Evolutionary conservation across 2,329 filamentous ascomycete genomes (phyloP).

Genomic region (Chaetomium strumarium): DNA sequence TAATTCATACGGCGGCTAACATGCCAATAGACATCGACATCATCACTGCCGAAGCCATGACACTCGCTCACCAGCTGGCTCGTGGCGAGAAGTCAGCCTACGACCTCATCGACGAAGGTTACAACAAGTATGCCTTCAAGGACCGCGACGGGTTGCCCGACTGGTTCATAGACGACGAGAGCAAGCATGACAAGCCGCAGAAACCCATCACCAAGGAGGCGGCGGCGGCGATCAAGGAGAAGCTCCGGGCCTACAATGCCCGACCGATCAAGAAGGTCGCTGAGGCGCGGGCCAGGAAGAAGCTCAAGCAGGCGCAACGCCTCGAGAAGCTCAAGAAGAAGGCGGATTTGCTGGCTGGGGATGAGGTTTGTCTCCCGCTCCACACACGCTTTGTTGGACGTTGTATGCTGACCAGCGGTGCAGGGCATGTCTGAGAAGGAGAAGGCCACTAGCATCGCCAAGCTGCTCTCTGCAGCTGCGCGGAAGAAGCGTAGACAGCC

Average conservation of each 20-base stretch:
- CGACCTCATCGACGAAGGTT: slow-evolving; percentile 83
- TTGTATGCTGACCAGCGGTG: not conserved
- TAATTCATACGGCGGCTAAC: slow-evolving; percentile 3
- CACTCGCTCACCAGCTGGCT: slow-evolving; percentile 84
- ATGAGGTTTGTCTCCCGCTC: slow-evolving; percentile 48
- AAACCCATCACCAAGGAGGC: slow-evolving; percentile 90
- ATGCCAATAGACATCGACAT: slow-evolving; percentile 75
- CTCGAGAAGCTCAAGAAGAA: slow-evolving; percentile 97
- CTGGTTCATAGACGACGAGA: slow-evolving; percentile 96
- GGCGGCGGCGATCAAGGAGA: slow-evolving; percentile 88
- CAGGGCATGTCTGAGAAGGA: slow-evolving; percentile 85
- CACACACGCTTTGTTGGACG: not conserved
- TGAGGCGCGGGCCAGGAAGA: slow-evolving; percentile 94
- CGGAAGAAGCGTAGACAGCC: slow-evolving; percentile 82
- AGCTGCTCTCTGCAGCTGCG: slow-evolving; percentile 66
- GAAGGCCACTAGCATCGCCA: slow-evolving; percentile 79
- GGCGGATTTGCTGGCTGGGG: slow-evolving; percentile 79
- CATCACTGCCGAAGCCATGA: slow-evolving; percentile 99
- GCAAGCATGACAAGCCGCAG: slow-evolving; percentile 72
- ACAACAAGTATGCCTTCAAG: slow-evolving; percentile 88
- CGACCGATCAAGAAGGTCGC: slow-evolving; percentile 98
- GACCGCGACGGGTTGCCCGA: slow-evolving; percentile 89
- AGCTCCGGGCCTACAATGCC: slow-evolving; percentile 85
- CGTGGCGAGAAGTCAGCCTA: slow-evolving; percentile 73
- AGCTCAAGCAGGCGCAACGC: slow-evolving; percentile 84